Base-by-base conservation (phyloP, 257 asterid genomes). In the Primulina huaijiensis region DNA sequence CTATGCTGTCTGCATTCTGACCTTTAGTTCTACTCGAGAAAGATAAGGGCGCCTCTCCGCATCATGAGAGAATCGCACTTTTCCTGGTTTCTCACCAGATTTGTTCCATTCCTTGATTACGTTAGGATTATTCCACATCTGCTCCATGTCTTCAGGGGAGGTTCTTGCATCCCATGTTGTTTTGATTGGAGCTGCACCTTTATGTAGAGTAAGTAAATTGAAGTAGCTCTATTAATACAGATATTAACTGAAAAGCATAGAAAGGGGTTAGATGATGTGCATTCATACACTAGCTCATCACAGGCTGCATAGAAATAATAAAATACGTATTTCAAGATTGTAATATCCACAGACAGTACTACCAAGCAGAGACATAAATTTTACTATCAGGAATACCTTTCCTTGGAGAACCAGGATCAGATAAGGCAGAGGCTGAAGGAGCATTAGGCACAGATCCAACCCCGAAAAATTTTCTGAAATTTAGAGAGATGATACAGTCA, bases 81-180 rank as follows among this genome's bases (percentile, higher is more conserved):
- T 84, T 63, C 97, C 97, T 80, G 35, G 79, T 75, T 75, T 94
- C 88, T 90, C 96, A 62, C 95, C 88, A 55, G 87, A 77, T 76
- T 88, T 87, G 73, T 60, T 78, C 99, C 99, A 94, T 84, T 91
- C 97, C 81, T 86, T 91, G 79, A 83, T 78, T 74, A 91, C 89
- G 3, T 30, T 55, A 29, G 82, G 82, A 76, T 85, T 68, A 71
- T 79, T 87, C 99, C 99, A 94, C 96, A 94, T 82, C 38, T 74
- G 86, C 80, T 87, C 96, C 97, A 90, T 89, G 80, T 89, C 97
- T 78, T 85, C 88, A 60, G 71, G 65, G 34, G 96, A 89, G 77
- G 96, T 81, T 82, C 91, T 82, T 20, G 95, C 84, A 76, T 91
- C 97, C 97, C 97, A 91, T 53, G 99, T 93, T 74, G 84, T 76